Conservation (phyloP, 2,329 filamentous ascomycete genomes). For the Fusarium sp. region DNA sequence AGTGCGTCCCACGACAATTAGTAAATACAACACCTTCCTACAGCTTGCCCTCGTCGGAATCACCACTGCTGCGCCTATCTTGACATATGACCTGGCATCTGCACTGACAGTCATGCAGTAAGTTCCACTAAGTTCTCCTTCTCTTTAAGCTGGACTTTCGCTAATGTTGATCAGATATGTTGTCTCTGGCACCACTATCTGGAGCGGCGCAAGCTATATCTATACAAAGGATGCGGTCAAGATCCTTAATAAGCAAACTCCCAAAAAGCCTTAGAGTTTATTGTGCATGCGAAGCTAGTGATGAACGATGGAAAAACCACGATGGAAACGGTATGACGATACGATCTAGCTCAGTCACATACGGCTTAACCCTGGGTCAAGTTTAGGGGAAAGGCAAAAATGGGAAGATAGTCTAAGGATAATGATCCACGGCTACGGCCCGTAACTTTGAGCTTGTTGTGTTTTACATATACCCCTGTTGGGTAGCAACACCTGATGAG, state of each 20-base stretch:
- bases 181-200: constrained; percentile 89
- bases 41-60: constrained; percentile 89
- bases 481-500: constrained; percentile 7
- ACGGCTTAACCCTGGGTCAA: not conserved
- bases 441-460: constrained; percentile 30
- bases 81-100: constrained; percentile 69
- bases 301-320: constrained; percentile 7
- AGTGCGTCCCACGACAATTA: constrained; percentile 85
- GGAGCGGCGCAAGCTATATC: constrained; percentile 93
- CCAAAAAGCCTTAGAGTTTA: constrained; percentile 35
- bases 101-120: constrained; percentile 74
- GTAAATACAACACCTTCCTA: constrained; percentile 93
- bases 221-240: constrained; percentile 92
- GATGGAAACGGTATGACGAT: constrained; percentile 1
- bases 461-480: constrained; percentile 25
- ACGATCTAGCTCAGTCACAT: constrained; percentile 5
- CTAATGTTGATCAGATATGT: constrained; percentile 71
- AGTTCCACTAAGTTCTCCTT: constrained; percentile 51
- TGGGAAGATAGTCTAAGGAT: not conserved
- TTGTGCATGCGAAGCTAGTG: not conserved
- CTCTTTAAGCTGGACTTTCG: not conserved
- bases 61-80: constrained; percentile 83
- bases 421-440: constrained; percentile 3
- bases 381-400: not conserved
- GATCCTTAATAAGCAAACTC: constrained; percentile 69